Conservation (phyloP, 768 basidiomycete species). For the Phanerochaete carnosa region DNA sequence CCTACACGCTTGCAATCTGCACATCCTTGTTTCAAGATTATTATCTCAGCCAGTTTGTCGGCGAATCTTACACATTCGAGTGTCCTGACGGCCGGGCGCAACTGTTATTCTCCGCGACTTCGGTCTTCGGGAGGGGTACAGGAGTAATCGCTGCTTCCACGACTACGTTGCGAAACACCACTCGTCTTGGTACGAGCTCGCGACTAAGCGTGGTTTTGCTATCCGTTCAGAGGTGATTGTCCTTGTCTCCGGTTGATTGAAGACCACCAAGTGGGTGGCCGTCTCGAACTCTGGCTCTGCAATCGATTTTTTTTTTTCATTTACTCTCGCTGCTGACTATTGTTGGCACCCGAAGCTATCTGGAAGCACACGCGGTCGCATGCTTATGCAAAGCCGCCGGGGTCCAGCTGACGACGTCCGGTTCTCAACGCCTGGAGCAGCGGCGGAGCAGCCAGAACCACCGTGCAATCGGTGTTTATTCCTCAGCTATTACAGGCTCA, state of each 20-base stretch:
- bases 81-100: background rate
- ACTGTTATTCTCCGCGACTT: background rate
- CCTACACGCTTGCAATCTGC: no score
- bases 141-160: background rate
- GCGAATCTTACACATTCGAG: background rate
- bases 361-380: no score
- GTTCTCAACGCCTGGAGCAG: background rate
- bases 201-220: background rate
- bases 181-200: constrained; percentile 7
- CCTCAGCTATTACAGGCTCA: background rate
- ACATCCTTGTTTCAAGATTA: no score
- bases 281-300: background rate
- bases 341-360: background rate
- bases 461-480: background rate
- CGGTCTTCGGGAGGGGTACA: background rate
- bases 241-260: constrained; percentile 16
- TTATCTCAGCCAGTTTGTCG: background rate
- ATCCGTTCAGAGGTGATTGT: constrained; percentile 7
- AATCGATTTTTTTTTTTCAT: background rate
- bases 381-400: background rate
- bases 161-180: constrained; percentile 9
- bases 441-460: no score
- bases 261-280: constrained; percentile 16
- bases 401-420: background rate
- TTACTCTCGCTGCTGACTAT: background rate